Percentiles rank a stretch among this genome's conserved stretches.
Conservation (phyloP, 2,329 filamentous ascomycete species). For the Teratosphaeria gauchensis region DNA sequence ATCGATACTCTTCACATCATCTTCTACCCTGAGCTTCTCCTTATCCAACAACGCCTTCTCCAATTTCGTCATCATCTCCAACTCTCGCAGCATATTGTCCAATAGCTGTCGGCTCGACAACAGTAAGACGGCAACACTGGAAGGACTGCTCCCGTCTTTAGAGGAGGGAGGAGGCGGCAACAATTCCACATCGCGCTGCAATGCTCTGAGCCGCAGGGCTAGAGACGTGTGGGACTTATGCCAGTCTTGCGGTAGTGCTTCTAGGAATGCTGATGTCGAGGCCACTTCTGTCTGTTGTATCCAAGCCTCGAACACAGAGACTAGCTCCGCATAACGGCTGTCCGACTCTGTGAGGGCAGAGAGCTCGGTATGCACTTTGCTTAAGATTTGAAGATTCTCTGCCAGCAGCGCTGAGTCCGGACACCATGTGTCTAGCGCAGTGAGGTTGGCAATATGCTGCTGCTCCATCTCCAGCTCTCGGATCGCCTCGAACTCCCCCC, state of each 20-base stretch:
- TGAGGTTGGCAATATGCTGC: slow-evolving; percentile 41
- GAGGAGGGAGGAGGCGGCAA: slow-evolving; percentile 29
- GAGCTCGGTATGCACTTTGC: slow-evolving; percentile 46
- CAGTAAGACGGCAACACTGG: slow-evolving; percentile 42
- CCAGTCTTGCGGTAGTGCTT: slow-evolving; percentile 49
- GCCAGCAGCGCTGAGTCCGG: slow-evolving; percentile 35
- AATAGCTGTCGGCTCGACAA: slow-evolving; percentile 42
- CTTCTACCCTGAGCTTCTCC: slow-evolving; percentile 51
- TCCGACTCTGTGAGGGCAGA: slow-evolving; percentile 49
- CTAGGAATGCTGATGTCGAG: slow-evolving; percentile 38
- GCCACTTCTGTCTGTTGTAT: slow-evolving; percentile 23
- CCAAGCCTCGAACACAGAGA: slow-evolving; percentile 53
- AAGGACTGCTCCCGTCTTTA: slow-evolving; percentile 8
- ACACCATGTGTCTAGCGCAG: slow-evolving; percentile 45
- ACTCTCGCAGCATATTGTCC: slow-evolving; percentile 52
- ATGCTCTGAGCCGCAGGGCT: slow-evolving; percentile 45
- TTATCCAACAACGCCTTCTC: slow-evolving; percentile 47
- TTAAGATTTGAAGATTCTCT: slow-evolving; percentile 49
- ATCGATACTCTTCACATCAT: slow-evolving; percentile 11
- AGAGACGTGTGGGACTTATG: slow-evolving; percentile 48
- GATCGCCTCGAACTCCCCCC: slow-evolving; percentile 27
- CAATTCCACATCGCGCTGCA: slow-evolving; percentile 41
- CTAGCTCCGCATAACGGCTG: slow-evolving; percentile 47
- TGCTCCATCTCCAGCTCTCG: slow-evolving; percentile 17
- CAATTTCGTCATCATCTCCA: slow-evolving; percentile 52